Percentiles rank a stretch among this genome's conserved stretches.
These are phyloP conservation scores for Diaporthe capsici DNA, from an alignment of 2,329 filamentous ascomycete genomes.

Conservation along the genomic window DNA sequence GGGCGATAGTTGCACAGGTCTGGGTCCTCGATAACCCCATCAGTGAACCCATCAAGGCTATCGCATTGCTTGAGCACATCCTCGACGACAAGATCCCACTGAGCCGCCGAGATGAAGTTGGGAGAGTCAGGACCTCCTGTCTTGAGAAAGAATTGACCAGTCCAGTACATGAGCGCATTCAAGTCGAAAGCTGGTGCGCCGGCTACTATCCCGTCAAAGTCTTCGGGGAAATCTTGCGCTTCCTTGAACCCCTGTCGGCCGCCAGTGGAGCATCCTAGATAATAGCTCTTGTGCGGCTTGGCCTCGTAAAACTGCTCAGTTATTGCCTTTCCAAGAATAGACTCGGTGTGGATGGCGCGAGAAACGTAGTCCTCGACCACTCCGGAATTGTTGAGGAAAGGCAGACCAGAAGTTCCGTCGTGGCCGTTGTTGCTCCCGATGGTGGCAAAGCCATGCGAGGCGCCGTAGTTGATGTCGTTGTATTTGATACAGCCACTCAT, in stretches of 20 bases:
- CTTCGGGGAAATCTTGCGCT: constrained; percentile 65
- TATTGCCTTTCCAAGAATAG: constrained; percentile 62
- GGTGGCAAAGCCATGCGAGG: constrained; percentile 57
- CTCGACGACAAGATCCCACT: constrained; percentile 59
- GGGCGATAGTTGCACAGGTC: constrained; percentile 57
- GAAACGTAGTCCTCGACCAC: constrained; percentile 54
- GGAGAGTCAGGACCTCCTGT: constrained; percentile 57
- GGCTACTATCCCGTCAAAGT: constrained; percentile 70
- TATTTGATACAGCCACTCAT: constrained; percentile 63
- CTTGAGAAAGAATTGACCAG: constrained; percentile 63
- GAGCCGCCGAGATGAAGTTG: constrained; percentile 42
- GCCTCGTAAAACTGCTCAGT: constrained; percentile 62
- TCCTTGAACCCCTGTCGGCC: constrained; percentile 70
- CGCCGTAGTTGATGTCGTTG: constrained; percentile 58
- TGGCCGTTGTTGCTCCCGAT: constrained; percentile 66
- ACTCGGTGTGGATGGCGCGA: constrained; percentile 61
- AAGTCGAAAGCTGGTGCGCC: constrained; percentile 66
- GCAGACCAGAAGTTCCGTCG: constrained; percentile 55
- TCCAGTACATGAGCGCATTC: constrained; percentile 58
- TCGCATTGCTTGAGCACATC: constrained; percentile 66
- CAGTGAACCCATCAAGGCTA: constrained; percentile 60
- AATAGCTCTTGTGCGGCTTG: constrained; percentile 63
- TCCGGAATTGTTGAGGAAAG: constrained; percentile 54
- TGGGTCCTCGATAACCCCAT: constrained; percentile 64
- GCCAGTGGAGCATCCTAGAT: constrained; percentile 70